These are phyloP conservation scores for Fusarium stilboides DNA, from an alignment of 2,329 filamentous ascomycete genomes.

Conservation along the genomic window DNA sequence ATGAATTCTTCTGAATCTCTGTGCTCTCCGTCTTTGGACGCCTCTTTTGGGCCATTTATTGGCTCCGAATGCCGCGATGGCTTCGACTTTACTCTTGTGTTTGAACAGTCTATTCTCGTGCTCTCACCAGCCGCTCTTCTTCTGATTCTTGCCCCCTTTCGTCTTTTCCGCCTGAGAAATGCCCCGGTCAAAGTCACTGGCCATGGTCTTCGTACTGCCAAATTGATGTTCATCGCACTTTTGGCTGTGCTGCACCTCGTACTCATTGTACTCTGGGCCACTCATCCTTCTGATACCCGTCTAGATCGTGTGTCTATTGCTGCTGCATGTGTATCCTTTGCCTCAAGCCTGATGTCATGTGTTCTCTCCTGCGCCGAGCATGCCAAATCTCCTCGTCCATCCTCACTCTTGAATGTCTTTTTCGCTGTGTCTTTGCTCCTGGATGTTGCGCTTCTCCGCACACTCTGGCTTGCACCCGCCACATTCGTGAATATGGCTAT, in stretches of 20 bases:
- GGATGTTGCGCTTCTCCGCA: slow-evolving; percentile 55
- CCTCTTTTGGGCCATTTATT: slow-evolving; percentile 48
- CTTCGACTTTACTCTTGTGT: slow-evolving; percentile 67
- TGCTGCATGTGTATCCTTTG: slow-evolving; percentile 53
- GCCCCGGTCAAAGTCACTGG: slow-evolving; percentile 48
- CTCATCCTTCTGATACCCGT: slow-evolving; percentile 25
- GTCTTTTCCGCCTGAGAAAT: slow-evolving; percentile 49
- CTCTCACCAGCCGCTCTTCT: slow-evolving; percentile 52
- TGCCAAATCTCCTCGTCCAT: slow-evolving; percentile 52
- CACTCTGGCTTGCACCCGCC: slow-evolving; percentile 52
- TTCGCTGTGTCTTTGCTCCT: slow-evolving; percentile 54
- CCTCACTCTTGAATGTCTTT: slow-evolving; percentile 54
- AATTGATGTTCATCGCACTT: slow-evolving; percentile 49
- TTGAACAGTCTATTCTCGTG: slow-evolving; percentile 58
- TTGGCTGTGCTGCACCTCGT: slow-evolving; percentile 54
- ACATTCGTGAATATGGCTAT: slow-evolving; percentile 45
- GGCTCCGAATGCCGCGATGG: slow-evolving; percentile 55
- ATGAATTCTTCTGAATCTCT: slow-evolving; percentile 46
- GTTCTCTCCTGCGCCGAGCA: slow-evolving; percentile 55
- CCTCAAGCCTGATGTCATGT: slow-evolving; percentile 52
- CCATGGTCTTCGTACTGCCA: slow-evolving; percentile 45
- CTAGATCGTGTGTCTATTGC: slow-evolving; percentile 51
- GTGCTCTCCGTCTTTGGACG: slow-evolving; percentile 46
- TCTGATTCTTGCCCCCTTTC: slow-evolving; percentile 52
- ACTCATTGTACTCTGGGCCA: slow-evolving; percentile 54